Percentiles rank a stretch among this genome's conserved stretches.
Evolutionary conservation across 2,329 filamentous ascomycete species (phyloP).

Genomic region (Fusarium sororula): DNA sequence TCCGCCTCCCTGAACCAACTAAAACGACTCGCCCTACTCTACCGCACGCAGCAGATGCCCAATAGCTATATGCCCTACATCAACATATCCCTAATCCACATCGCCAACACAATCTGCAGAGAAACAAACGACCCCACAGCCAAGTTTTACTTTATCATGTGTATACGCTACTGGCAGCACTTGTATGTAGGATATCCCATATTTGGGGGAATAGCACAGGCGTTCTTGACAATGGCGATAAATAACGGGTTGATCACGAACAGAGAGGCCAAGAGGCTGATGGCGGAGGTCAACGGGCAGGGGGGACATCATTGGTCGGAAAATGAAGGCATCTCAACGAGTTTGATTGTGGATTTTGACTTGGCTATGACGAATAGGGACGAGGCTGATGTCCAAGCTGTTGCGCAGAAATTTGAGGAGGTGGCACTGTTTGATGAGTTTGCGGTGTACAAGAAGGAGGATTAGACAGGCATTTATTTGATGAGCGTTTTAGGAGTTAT

Average conservation of each 20-base stretch:
- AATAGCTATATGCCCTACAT: conserved; percentile 3
- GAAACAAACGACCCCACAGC: neutral
- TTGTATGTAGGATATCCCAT: neutral
- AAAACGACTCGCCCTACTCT: neutral
- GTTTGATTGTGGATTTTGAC: conserved; percentile 4
- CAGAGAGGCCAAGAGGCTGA: neutral
- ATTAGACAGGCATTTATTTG: neutral
- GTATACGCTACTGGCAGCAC: neutral
- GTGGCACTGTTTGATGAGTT: conserved; percentile 12
- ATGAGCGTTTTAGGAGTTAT: neutral
- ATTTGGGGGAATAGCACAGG: neutral
- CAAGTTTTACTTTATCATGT: neutral
- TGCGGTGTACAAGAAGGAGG: conserved; percentile 8
- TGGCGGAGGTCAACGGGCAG: neutral
- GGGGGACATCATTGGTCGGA: neutral
- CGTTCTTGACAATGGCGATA: neutral
- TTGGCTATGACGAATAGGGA: neutral
- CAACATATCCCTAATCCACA: conserved; percentile 1
- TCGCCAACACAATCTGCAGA: conserved; percentile 1
- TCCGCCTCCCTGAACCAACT: neutral
- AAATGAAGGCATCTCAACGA: neutral
- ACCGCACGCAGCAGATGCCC: neutral
- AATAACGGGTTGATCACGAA: neutral
- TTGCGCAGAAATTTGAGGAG: conserved; percentile 8
- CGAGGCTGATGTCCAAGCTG: neutral